Percentiles rank a stretch among this genome's conserved stretches.
Conservation (phyloP, 2,329 filamentous ascomycete species). For the Fusarium nelsonii region DNA sequence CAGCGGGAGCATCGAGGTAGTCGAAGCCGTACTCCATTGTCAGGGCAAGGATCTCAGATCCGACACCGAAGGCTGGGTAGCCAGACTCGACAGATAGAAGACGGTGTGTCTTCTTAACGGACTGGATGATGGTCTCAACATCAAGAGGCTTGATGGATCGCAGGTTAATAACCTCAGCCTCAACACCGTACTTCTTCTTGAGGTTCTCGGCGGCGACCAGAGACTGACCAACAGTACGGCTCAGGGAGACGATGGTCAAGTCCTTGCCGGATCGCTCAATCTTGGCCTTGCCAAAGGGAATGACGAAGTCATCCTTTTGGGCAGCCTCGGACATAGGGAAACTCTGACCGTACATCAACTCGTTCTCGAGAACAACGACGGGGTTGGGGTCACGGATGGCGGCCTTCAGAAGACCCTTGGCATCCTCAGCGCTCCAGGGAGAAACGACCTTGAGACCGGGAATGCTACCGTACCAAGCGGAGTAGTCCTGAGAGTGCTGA, state of each 20-base stretch:
- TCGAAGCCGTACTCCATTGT: conserved; percentile 99
- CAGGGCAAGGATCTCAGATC: conserved; percentile 91
- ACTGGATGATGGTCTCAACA: conserved; percentile 93
- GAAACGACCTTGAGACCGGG: conserved; percentile 97
- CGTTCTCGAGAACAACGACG: conserved; percentile 90
- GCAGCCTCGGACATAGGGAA: conserved; percentile 99
- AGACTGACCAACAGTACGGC: conserved; percentile 94
- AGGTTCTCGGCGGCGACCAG: conserved; percentile 89
- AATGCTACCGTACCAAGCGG: conserved; percentile 98
- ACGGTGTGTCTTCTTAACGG: conserved; percentile 97
- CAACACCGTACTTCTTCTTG: conserved; percentile 96
- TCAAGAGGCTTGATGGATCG: conserved; percentile 97
- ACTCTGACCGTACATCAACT: conserved; percentile 89
- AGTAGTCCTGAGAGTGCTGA: conserved; percentile 99
- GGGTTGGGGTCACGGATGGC: conserved; percentile 99
- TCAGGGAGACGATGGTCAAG: conserved; percentile 93
- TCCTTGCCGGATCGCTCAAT: conserved; percentile 97
- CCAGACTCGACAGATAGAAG: conserved; percentile 94
- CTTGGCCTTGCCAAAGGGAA: conserved; percentile 99
- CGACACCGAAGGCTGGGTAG: conserved; percentile 94
- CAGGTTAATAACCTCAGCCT: conserved; percentile 97
- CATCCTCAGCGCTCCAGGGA: conserved; percentile 97
- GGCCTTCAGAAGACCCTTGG: conserved; percentile 97
- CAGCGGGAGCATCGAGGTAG: conserved; percentile 93
- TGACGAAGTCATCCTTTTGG: conserved; percentile 95